Percentiles rank a stretch among this genome's conserved stretches.
Conservation (phyloP, 306 rosid species). For the Prunus persica region DNA sequence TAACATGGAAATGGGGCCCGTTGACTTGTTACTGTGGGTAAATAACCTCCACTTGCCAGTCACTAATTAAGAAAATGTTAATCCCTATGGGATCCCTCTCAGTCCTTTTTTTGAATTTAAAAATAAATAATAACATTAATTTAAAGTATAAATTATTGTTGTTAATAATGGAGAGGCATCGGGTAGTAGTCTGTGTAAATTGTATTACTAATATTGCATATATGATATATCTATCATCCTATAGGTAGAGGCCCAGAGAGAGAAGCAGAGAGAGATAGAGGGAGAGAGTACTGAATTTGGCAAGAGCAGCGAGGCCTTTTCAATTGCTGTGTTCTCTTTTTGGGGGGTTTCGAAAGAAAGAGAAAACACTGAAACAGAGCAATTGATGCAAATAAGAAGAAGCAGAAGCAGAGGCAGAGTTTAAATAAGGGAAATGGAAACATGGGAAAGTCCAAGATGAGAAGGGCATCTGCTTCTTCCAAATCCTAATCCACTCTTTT, state of each 20-base stretch:
- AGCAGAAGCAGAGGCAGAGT: constrained; percentile 7
- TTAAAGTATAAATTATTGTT: neutral
- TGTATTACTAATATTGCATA: constrained; percentile 1
- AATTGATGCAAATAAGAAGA: constrained; percentile 14
- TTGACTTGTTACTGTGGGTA: constrained; percentile 56
- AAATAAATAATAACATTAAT: constrained; percentile 29
- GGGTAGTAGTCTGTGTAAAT: constrained; percentile 17
- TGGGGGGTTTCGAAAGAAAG: constrained; percentile 25
- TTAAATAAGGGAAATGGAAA: constrained; percentile 42
- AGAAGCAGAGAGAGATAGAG: neutral
- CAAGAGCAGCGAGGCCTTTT: constrained; percentile 47
- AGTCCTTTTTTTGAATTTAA: constrained; percentile 22
- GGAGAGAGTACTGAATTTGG: constrained; percentile 35
- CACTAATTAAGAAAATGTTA: constrained; percentile 21
- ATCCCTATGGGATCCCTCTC: constrained; percentile 31
- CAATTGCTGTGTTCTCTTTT: constrained; percentile 28
- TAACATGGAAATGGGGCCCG: constrained; percentile 58
- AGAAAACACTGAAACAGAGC: constrained; percentile 3
- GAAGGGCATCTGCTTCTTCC: constrained; percentile 14
- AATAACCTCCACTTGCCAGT: constrained; percentile 74
- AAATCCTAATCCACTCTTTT: constrained; percentile 36
- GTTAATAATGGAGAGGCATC: neutral
- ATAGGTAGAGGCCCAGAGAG: neutral
- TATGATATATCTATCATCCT: constrained; percentile 1
- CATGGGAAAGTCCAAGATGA: constrained; percentile 33